Conservation (phyloP, 768 basidiomycete species). For the Favolaschia claudopus region DNA sequence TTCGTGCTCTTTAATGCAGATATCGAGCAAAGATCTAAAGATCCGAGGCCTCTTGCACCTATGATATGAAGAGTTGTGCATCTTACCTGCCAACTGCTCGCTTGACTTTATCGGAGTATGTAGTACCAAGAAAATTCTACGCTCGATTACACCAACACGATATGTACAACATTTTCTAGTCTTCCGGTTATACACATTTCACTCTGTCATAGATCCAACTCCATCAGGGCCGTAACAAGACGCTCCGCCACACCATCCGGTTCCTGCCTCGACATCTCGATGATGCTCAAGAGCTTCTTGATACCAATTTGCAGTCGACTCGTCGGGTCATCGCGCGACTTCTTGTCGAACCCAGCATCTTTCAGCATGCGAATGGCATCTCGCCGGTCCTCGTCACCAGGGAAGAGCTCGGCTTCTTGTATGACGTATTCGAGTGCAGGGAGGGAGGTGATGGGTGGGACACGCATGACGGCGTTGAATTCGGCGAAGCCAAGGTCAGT, state of each 20-base stretch:
- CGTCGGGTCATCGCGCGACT: slow-evolving; percentile 52
- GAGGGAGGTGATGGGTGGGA: slow-evolving; percentile 82
- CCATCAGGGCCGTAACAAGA: slow-evolving; percentile 69
- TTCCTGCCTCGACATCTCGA: slow-evolving; percentile 98
- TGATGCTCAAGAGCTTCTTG: slow-evolving; percentile 88
- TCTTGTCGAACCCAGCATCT: slow-evolving; percentile 74
- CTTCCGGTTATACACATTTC: too few relatives aligned
- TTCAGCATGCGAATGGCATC: slow-evolving; percentile 70
- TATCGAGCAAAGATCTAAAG: too few relatives aligned
- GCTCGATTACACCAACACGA: too few relatives aligned
- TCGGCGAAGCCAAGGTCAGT: slow-evolving; percentile 90
- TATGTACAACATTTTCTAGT: too few relatives aligned
- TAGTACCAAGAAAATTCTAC: too few relatives aligned
- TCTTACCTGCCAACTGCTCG: too few relatives aligned
- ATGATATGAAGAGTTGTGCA: too few relatives aligned
- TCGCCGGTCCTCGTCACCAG: slow-evolving; percentile 56
- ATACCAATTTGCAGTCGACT: slow-evolving; percentile 81
- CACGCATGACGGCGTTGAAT: slow-evolving; percentile 88
- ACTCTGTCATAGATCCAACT: slow-evolving; percentile 50
- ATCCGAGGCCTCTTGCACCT: too few relatives aligned
- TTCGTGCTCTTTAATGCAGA: too few relatives aligned
- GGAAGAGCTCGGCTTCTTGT: slow-evolving; percentile 81
- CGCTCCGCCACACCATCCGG: slow-evolving; percentile 82
- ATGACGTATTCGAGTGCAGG: slow-evolving; percentile 78
- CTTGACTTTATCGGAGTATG: too few relatives aligned